phyloP scores from a whole-genome alignment of 148 eudicot species.

The Heliamphora exappendiculata region DNA sequence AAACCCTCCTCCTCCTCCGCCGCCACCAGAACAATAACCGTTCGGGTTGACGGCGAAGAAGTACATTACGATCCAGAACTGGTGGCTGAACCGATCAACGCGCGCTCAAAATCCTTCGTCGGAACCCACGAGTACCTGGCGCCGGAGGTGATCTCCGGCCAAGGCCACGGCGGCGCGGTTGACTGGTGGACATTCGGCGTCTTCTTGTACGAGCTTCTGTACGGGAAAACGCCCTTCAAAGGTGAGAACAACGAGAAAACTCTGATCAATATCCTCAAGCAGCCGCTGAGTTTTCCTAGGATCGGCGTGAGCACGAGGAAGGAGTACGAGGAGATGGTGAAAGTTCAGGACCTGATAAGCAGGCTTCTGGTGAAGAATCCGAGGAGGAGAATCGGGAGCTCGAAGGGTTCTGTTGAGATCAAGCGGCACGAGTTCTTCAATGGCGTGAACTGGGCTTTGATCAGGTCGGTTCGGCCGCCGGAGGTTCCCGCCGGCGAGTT shows the following conservation, averaged over 20 bases:
- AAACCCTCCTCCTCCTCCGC: slow-evolving; percentile 21
- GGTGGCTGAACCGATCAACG: slow-evolving; percentile 60
- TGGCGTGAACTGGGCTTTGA: slow-evolving; percentile 88
- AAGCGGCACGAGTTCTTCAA: slow-evolving; percentile 71
- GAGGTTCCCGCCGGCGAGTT: slow-evolving; percentile 56
- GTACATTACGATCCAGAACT: slow-evolving; percentile 28
- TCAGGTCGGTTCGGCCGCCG: slow-evolving; percentile 75
- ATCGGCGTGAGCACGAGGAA: slow-evolving; percentile 33
- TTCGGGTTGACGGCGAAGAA: not conserved
- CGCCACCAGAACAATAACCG: slow-evolving; percentile 2
- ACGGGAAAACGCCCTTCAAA: slow-evolving; percentile 55
- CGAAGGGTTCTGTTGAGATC: slow-evolving; percentile 66
- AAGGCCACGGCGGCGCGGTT: slow-evolving; percentile 68
- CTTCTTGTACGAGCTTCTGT: slow-evolving; percentile 54
- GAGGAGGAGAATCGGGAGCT: slow-evolving; percentile 67
- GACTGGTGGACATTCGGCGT: slow-evolving; percentile 84
- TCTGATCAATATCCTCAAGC: slow-evolving; percentile 52
- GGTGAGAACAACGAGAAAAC: slow-evolving; percentile 71
- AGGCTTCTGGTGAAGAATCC: slow-evolving; percentile 65
- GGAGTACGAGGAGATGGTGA: slow-evolving; percentile 61
- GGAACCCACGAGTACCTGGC: slow-evolving; percentile 81
- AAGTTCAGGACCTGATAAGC: slow-evolving; percentile 60
- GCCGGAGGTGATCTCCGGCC: slow-evolving; percentile 70
- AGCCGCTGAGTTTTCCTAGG: slow-evolving; percentile 53
- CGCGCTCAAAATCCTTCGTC: slow-evolving; percentile 63